Evolutionary conservation across 1,139 yeast species (phyloP).

Genomic region (Protomyces arabidopsidicola): DNA sequence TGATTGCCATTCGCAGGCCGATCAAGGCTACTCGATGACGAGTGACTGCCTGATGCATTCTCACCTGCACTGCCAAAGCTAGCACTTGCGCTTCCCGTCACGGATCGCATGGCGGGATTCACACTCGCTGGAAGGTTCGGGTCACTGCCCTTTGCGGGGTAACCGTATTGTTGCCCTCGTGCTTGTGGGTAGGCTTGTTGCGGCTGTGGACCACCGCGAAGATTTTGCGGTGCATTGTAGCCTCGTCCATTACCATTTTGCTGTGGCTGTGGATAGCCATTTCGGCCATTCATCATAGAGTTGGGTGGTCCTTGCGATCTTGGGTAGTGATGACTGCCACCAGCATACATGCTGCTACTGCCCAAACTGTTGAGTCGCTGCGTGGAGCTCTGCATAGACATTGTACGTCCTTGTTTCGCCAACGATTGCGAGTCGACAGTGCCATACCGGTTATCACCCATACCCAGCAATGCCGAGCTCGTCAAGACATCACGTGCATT

Average conservation of each 20-base stretch:
- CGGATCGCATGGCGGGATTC: slow-evolving; percentile 3
- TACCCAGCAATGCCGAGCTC: slow-evolving; percentile 13
- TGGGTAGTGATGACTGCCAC: slow-evolving; percentile 1
- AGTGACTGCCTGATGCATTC: slow-evolving; percentile 24
- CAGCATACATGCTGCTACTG: background rate
- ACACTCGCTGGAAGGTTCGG: slow-evolving; percentile 3
- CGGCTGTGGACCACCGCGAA: slow-evolving; percentile 16
- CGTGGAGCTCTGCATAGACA: slow-evolving; percentile 10
- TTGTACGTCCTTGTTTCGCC: slow-evolving; percentile 10
- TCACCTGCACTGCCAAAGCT: slow-evolving; percentile 21
- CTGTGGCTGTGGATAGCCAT: slow-evolving; percentile 1
- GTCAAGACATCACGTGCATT: slow-evolving; percentile 15
- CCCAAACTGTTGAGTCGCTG: slow-evolving; percentile 4
- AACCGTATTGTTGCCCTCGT: background rate
- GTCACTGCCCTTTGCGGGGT: slow-evolving; percentile 9
- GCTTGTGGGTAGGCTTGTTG: slow-evolving; percentile 4
- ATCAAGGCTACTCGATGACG: slow-evolving; percentile 21
- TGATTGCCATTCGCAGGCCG: background rate
- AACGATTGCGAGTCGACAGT: slow-evolving; percentile 17
- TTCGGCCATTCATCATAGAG: slow-evolving; percentile 18
- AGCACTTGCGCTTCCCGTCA: slow-evolving; percentile 25
- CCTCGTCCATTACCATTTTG: background rate
- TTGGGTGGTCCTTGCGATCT: slow-evolving; percentile 19
- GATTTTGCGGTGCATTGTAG: background rate
- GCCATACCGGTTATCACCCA: slow-evolving; percentile 26